A percentile compares a stretch with the other conserved stretches of the same genome.
These are phyloP conservation scores for Lipomyces anomalus DNA, from an alignment of 805 yeast species.

Conservation along the genomic window DNA sequence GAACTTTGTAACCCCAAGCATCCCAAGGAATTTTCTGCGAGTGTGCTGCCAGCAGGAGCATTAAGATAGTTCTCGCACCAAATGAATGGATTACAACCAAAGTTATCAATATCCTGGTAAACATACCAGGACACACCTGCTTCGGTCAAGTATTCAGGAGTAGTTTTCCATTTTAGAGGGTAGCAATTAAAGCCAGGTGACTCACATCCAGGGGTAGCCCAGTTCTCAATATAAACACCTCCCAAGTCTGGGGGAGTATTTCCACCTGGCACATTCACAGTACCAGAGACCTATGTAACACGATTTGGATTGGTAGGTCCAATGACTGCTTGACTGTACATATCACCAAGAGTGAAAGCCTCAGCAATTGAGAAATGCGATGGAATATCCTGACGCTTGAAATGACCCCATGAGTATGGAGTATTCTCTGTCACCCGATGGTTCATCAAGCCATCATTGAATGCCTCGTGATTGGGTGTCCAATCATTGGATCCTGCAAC, in stretches of 20 bases:
- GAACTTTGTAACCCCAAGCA: slow-evolving; percentile 21
- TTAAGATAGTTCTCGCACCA: slow-evolving; percentile 19
- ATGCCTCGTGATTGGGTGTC: slow-evolving; percentile 26
- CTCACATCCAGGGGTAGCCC: slow-evolving; percentile 22
- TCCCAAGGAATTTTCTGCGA: slow-evolving; percentile 17
- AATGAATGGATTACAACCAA: slow-evolving; percentile 22
- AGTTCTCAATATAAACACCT: too few relatives aligned
- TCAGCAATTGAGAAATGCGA: slow-evolving; percentile 25
- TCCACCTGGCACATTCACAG: slow-evolving; percentile 26
- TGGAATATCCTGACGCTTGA: slow-evolving; percentile 25
- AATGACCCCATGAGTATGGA: slow-evolving; percentile 27
- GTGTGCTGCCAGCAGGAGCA: slow-evolving; percentile 8
- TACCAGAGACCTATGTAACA: slow-evolving; percentile 25
- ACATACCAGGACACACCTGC: slow-evolving; percentile 22
- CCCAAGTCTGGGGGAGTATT: too few relatives aligned
- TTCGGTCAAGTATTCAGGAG: slow-evolving; percentile 21
- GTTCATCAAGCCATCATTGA: slow-evolving; percentile 24
- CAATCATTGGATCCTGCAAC: slow-evolving; percentile 28
- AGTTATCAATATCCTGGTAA: slow-evolving; percentile 21
- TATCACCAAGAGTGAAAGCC: slow-evolving; percentile 28
- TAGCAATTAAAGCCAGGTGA: slow-evolving; percentile 18
- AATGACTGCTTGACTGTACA: slow-evolving; percentile 27
- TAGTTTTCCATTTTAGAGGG: slow-evolving; percentile 25
- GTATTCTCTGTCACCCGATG: slow-evolving; percentile 26
- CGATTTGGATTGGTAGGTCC: slow-evolving; percentile 27